Conservation (phyloP, 768 basidiomycete species). For the Termitomyces sp. region DNA sequence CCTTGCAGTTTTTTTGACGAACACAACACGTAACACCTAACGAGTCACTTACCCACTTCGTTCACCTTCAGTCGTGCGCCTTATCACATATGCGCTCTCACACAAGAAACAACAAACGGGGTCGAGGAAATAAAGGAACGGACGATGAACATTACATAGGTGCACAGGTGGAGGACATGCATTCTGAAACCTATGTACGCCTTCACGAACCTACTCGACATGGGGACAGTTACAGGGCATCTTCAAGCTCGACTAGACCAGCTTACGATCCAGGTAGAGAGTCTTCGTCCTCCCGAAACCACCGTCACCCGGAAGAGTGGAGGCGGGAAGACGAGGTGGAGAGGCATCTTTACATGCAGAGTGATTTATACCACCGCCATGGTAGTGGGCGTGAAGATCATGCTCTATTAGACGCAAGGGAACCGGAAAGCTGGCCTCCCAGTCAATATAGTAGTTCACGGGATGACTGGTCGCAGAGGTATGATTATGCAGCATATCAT, state of each 20-base stretch:
- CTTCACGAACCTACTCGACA: slow-evolving; percentile 39
- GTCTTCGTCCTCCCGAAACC: slow-evolving; percentile 44
- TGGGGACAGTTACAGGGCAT: slow-evolving; percentile 41
- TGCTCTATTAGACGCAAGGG: slow-evolving; percentile 37
- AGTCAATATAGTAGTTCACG: slow-evolving; percentile 35
- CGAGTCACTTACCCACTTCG: slow-evolving; percentile 18
- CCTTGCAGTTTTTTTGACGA: slow-evolving; percentile 25
- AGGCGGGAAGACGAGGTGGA: slow-evolving; percentile 41
- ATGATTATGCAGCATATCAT: slow-evolving; percentile 34
- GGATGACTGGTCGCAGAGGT: slow-evolving; percentile 45
- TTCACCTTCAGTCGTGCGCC: slow-evolving; percentile 14
- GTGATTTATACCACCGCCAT: slow-evolving; percentile 43
- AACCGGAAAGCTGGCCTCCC: slow-evolving; percentile 42
- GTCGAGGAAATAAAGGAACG: slow-evolving; percentile 43
- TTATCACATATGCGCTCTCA: slow-evolving; percentile 35
- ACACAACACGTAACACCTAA: slow-evolving; percentile 26
- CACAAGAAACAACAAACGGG: slow-evolving; percentile 42
- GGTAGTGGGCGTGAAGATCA: slow-evolving; percentile 42
- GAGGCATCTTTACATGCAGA: slow-evolving; percentile 29
- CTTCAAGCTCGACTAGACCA: slow-evolving; percentile 34
- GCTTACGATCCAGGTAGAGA: slow-evolving; percentile 47
- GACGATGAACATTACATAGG: slow-evolving; percentile 44
- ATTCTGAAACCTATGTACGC: slow-evolving; percentile 48
- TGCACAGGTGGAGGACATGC: slow-evolving; percentile 45
- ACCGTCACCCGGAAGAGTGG: slow-evolving; percentile 47